Conservation (phyloP, 169 alveolate species). For the Plasmodium coatneyi region DNA sequence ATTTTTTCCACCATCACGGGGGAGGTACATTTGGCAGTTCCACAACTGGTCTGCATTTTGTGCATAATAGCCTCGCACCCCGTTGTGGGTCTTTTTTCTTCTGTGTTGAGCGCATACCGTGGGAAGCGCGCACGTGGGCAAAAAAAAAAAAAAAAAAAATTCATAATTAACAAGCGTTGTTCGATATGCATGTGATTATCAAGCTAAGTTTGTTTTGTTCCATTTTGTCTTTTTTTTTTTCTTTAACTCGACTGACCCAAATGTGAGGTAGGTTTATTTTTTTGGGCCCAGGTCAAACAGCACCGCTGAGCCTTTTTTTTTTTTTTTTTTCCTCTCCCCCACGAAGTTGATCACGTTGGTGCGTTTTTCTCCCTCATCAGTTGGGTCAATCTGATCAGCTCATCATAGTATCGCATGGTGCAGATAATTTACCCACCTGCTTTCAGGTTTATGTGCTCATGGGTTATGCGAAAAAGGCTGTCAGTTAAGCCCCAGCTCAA, state of each 20-base stretch:
- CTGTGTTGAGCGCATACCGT: neutral
- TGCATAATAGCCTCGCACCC: neutral
- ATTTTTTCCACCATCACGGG: neutral
- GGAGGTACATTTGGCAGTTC: neutral
- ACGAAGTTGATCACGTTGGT: neutral
- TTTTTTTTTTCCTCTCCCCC: neutral
- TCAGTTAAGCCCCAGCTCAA: neutral
- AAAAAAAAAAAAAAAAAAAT: neutral
- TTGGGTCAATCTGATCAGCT: neutral
- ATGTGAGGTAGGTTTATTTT: neutral
- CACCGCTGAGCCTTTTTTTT: neutral
- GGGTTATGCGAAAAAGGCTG: neutral
- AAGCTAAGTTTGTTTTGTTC: neutral
- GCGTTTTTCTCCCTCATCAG: neutral
- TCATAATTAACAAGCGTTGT: neutral
- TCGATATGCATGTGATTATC: neutral
- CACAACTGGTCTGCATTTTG: neutral
- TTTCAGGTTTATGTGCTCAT: neutral
- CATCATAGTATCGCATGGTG: neutral
- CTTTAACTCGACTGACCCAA: neutral
- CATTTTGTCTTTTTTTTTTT: neutral
- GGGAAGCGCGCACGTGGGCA: neutral
- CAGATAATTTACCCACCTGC: neutral
- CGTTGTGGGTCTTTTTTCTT: neutral
- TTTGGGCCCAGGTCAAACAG: neutral